Conservation (phyloP, 106 monocot genomes). For the Dioscorea alata region DNA sequence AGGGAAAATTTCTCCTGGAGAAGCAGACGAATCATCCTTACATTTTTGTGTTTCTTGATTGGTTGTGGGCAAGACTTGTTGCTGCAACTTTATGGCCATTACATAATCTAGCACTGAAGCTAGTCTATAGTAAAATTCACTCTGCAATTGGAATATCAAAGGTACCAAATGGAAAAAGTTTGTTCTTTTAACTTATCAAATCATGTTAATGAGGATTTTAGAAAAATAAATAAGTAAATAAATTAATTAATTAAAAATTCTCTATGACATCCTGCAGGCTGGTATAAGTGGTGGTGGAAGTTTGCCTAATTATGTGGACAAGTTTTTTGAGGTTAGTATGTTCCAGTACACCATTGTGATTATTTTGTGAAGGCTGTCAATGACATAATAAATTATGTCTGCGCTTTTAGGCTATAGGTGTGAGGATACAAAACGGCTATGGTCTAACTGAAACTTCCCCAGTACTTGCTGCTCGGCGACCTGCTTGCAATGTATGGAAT, state of each 20-base stretch:
- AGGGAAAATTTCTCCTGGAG: slow-evolving; percentile 62
- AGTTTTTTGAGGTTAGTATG: slow-evolving; percentile 79
- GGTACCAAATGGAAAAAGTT: slow-evolving; percentile 29
- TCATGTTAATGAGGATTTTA: too few species aligned
- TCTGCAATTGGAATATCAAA: slow-evolving; percentile 79
- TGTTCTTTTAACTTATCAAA: too few species aligned
- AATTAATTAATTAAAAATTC: too few species aligned
- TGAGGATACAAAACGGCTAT: slow-evolving; percentile 92
- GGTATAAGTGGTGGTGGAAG: slow-evolving; percentile 94
- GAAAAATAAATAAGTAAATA: too few species aligned
- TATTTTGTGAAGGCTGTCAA: not conserved
- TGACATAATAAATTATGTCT: not conserved
- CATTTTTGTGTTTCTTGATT: slow-evolving; percentile 36
- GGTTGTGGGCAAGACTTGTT: slow-evolving; percentile 49
- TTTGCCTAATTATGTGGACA: slow-evolving; percentile 70
- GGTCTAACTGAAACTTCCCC: slow-evolving; percentile 97
- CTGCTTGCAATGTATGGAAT: slow-evolving; percentile 64
- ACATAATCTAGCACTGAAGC: slow-evolving; percentile 53
- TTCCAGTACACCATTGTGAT: not conserved
- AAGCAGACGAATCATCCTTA: slow-evolving; percentile 17
- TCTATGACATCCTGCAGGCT: slow-evolving; percentile 57
- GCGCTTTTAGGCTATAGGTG: slow-evolving; percentile 75
- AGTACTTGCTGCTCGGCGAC: slow-evolving; percentile 59
- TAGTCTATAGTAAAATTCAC: slow-evolving; percentile 75
- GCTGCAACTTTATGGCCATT: slow-evolving; percentile 76